Evolutionary conservation across 2,329 filamentous ascomycete genomes (phyloP).

Genomic region (Penicillium brasilianum): DNA sequence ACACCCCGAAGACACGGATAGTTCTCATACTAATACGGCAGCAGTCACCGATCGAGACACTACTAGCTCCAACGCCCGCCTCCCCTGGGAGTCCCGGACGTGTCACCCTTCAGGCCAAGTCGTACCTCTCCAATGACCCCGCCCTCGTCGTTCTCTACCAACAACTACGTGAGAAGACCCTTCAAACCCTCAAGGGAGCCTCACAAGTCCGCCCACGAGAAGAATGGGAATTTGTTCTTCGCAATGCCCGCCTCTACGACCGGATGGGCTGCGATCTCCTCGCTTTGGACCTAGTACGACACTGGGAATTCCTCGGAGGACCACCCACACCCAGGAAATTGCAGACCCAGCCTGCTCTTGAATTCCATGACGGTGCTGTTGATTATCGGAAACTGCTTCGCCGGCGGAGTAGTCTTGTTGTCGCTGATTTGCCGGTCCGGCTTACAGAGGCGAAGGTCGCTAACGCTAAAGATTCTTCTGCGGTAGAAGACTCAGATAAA

Average conservation of each 20-base stretch:
- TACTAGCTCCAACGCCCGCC: constrained; percentile 56
- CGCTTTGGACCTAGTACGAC: constrained; percentile 73
- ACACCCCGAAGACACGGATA: background rate
- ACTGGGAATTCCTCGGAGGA: constrained; percentile 56
- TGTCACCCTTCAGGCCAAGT: constrained; percentile 67
- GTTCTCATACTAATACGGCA: background rate
- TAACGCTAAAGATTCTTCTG: constrained; percentile 12
- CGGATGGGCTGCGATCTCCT: constrained; percentile 93
- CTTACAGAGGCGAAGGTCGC: constrained; percentile 51
- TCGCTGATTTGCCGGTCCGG: constrained; percentile 65
- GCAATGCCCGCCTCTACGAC: constrained; percentile 81
- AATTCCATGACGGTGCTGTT: constrained; percentile 41
- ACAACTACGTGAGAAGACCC: constrained; percentile 78
- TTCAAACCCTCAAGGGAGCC: constrained; percentile 84
- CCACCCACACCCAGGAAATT: constrained; percentile 28
- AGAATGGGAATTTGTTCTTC: constrained; percentile 88
- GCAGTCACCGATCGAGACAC: constrained; percentile 77
- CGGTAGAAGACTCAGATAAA: constrained; percentile 36
- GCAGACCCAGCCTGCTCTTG: constrained; percentile 45
- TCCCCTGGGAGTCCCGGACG: constrained; percentile 68
- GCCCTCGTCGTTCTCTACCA: constrained; percentile 85
- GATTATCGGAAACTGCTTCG: constrained; percentile 72
- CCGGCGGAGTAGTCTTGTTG: constrained; percentile 76
- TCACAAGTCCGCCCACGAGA: constrained; percentile 76
- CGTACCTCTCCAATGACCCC: constrained; percentile 89